phyloP scores from a whole-genome alignment of 495 filamentous ascomycete genomes.

The Clohesyomyces aquaticus region DNA sequence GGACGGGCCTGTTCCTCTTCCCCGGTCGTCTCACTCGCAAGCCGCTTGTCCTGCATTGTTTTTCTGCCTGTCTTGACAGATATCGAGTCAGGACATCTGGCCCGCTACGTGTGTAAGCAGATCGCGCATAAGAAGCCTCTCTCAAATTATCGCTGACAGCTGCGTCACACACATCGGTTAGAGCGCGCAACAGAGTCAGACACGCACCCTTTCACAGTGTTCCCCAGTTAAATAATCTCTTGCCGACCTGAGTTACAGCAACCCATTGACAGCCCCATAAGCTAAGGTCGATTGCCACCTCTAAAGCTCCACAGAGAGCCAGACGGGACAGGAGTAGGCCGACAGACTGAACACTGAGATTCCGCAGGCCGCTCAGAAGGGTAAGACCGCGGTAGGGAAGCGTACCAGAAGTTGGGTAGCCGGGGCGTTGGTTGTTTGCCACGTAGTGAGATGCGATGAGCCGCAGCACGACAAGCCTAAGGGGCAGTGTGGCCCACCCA shows the following conservation, averaged over 20 bases:
- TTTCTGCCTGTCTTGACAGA: background rate
- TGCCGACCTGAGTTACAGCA: slow-evolving; percentile 25
- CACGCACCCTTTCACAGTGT: slow-evolving; percentile 13
- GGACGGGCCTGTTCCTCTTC: background rate
- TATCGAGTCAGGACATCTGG: background rate
- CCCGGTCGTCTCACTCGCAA: background rate
- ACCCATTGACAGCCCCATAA: slow-evolving; percentile 34
- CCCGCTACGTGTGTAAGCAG: background rate
- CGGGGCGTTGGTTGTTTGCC: background rate
- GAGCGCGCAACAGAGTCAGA: background rate
- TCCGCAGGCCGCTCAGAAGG: background rate
- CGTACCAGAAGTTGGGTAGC: background rate
- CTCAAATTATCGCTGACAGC: slow-evolving; percentile 11
- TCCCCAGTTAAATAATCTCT: slow-evolving; percentile 32
- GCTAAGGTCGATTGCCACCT: slow-evolving; percentile 24
- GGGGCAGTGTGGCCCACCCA: slow-evolving; percentile 26
- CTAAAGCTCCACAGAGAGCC: slow-evolving; percentile 29
- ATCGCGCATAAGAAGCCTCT: slow-evolving; percentile 19
- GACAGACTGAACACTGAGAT: slow-evolving; percentile 6
- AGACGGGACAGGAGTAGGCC: slow-evolving; percentile 22
- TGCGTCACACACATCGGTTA: background rate
- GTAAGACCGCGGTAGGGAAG: background rate
- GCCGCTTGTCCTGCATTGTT: background rate
- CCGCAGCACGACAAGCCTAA: slow-evolving; percentile 26
- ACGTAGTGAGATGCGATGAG: slow-evolving; percentile 29